These are phyloP conservation scores for Thuja plicata DNA, from an alignment of 83 land plant genomes.

Conservation along the genomic window DNA sequence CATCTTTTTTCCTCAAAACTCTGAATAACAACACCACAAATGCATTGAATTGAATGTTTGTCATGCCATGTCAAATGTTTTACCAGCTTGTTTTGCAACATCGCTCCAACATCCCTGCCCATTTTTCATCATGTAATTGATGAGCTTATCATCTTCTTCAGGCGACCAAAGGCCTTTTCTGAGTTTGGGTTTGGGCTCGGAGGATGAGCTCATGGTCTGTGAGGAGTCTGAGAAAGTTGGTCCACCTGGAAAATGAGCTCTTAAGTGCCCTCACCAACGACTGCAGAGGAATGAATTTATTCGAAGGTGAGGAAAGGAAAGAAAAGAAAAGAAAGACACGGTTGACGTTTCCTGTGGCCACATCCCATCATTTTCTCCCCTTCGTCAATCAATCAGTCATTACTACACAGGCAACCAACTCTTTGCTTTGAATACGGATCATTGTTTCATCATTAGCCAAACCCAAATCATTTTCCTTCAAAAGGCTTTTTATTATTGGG, in stretches of 20 bases:
- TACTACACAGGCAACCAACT: slow-evolving; percentile 7
- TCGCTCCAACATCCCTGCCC: slow-evolving; percentile 65
- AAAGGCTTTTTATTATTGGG: background rate
- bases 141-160: slow-evolving; percentile 57
- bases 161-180: slow-evolving; percentile 61
- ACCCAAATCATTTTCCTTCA: background rate
- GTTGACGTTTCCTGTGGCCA: slow-evolving; percentile 4
- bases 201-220: background rate
- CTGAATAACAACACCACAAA: too few relatives aligned
- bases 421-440: slow-evolving; percentile 18
- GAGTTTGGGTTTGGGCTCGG: slow-evolving; percentile 23
- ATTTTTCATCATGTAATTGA: slow-evolving; percentile 49
- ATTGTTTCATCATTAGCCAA: background rate
- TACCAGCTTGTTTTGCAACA: slow-evolving; percentile 48
- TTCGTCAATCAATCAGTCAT: slow-evolving; percentile 10
- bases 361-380: slow-evolving; percentile 12
- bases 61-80: background rate
- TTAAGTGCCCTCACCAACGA: slow-evolving; percentile 14
- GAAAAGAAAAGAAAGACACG: background rate
- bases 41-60: too few relatives aligned
- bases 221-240: background rate
- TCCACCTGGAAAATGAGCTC: background rate
- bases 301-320: too few relatives aligned
- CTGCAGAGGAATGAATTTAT: slow-evolving; percentile 1
- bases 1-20: too few relatives aligned